phyloP scores from a whole-genome alignment of 371 early-diverging fungal genomes.

The Globomyces sp. region DNA sequence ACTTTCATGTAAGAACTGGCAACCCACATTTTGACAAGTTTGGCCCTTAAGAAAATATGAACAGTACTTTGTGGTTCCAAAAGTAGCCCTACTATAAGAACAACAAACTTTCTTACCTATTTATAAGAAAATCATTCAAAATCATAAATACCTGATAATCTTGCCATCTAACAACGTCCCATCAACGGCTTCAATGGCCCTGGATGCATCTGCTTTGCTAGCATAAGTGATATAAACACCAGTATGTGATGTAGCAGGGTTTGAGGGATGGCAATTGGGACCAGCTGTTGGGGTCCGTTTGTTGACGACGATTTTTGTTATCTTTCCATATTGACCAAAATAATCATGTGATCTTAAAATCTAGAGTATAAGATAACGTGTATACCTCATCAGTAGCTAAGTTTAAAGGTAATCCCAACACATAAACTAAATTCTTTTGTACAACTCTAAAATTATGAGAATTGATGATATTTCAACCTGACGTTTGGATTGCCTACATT shows the following conservation, averaged over 20 bases:
- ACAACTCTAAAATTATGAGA: conserved; percentile 71
- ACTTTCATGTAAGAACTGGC: conserved; percentile 94
- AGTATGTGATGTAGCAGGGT: conserved; percentile 38
- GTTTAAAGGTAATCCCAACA: conserved; percentile 84
- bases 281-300: conserved; percentile 30
- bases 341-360: conserved; percentile 78
- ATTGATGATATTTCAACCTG: too few species aligned
- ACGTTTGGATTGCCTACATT: too few species aligned
- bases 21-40: conserved; percentile 87
- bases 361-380: conserved; percentile 33
- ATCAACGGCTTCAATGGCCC: conserved; percentile 89
- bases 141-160: conserved; percentile 56
- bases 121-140: not conserved
- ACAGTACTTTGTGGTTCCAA: conserved; percentile 98
- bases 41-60: conserved; percentile 88
- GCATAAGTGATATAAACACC: conserved; percentile 90
- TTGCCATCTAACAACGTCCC: conserved; percentile 87
- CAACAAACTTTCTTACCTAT: too few species aligned
- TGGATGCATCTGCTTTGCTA: conserved; percentile 84
- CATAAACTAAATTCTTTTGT: conserved; percentile 94
- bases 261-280: conserved; percentile 33
- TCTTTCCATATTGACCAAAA: conserved; percentile 97
- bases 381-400: conserved; percentile 84
- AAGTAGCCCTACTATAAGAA: conserved; percentile 62
- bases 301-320: conserved; percentile 87